Conservation (phyloP, 2,329 filamentous ascomycete species). For the Emericellopsis atlantica region DNA sequence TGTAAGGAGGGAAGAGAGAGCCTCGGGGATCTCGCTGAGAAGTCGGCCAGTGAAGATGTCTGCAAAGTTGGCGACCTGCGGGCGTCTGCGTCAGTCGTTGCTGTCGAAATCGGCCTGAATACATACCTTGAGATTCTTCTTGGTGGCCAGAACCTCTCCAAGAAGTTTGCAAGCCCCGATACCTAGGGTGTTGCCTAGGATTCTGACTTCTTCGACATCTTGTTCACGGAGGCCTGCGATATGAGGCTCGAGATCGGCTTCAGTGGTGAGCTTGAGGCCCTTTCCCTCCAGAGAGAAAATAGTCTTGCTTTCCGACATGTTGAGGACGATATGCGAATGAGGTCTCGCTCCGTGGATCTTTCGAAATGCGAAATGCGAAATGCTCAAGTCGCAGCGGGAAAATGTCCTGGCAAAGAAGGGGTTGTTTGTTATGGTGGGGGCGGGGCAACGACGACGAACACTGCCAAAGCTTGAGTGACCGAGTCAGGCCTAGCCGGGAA, state of each 20-base stretch:
- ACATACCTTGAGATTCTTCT: conserved; percentile 65
- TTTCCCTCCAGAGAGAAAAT: conserved; percentile 86
- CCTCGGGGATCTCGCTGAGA: conserved; percentile 84
- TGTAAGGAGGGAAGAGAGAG: conserved; percentile 72
- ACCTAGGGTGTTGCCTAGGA: conserved; percentile 87
- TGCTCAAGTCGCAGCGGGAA: neutral
- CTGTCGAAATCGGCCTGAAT: neutral
- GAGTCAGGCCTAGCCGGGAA: no score
- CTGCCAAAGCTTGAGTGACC: neutral
- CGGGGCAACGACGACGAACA: conserved; percentile 9
- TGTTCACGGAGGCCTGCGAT: conserved; percentile 60
- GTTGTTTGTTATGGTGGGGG: conserved; percentile 12
- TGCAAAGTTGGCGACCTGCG: conserved; percentile 70
- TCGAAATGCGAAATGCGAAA: conserved; percentile 2
- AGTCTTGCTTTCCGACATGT: conserved; percentile 31
- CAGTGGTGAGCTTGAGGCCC: conserved; percentile 83
- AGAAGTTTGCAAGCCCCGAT: conserved; percentile 78
- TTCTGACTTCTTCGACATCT: conserved; percentile 71
- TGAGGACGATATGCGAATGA: conserved; percentile 4
- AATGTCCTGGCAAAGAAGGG: neutral
- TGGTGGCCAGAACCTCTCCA: conserved; percentile 70
- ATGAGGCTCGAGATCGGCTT: conserved; percentile 74
- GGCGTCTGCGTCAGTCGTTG: neutral
- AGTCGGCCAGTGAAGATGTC: conserved; percentile 97
- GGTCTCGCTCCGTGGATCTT: conserved; percentile 4